Percentiles rank a stretch among this genome's conserved stretches.
Conservation (phyloP, 495 filamentous ascomycete genomes). For the Talaromyces nanjingensis region DNA sequence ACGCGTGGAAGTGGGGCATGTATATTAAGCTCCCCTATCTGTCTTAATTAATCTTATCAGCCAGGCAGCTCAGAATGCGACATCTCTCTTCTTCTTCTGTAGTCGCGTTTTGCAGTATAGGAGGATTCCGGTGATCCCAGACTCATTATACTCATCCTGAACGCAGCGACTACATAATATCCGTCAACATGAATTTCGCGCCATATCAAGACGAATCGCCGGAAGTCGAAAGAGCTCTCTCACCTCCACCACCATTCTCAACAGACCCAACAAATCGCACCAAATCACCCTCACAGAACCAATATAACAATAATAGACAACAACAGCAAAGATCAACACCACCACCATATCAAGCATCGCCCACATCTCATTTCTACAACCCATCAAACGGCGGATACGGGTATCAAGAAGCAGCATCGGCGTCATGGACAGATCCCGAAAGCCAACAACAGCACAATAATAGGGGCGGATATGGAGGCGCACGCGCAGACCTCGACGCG, state of each 20-base stretch:
- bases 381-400: neutral
- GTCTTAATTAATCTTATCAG: neutral
- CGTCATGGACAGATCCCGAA: neutral
- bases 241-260: slow-evolving; percentile 46
- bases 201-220: slow-evolving; percentile 89
- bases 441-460: neutral
- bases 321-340: neutral
- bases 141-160: no score
- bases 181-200: slow-evolving; percentile 85
- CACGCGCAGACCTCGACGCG: slow-evolving; percentile 65
- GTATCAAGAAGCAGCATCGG: neutral
- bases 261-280: slow-evolving; percentile 24
- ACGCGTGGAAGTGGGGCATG: neutral
- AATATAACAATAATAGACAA: neutral
- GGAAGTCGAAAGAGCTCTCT: slow-evolving; percentile 66
- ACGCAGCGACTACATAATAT: no score
- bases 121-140: no score
- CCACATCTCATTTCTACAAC: neutral
- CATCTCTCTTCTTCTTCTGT: neutral
- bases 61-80: neutral
- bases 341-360: neutral
- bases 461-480: slow-evolving; percentile 23
- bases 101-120: no score
- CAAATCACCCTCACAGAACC: slow-evolving; percentile 37
- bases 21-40: neutral